Conservation (phyloP, 441 rosid species). For the Erodium chrysanthum region DNA sequence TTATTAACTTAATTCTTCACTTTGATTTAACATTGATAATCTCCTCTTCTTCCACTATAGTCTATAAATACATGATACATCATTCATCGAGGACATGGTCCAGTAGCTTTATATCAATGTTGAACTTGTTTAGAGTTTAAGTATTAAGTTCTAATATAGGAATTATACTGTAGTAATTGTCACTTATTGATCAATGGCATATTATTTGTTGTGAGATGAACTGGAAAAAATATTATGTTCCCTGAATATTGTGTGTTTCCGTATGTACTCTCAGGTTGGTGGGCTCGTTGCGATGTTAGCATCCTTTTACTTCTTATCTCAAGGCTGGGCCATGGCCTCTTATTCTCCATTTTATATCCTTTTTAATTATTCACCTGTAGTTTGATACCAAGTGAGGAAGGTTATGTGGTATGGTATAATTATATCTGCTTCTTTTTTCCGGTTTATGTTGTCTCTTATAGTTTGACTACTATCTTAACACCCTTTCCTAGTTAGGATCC, state of each 20-base stretch:
- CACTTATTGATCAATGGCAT: background rate
- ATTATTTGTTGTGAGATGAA: background rate
- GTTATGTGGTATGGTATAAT: background rate
- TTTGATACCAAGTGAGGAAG: slow-evolving; percentile 12
- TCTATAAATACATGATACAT: background rate
- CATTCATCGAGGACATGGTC: slow-evolving; percentile 3
- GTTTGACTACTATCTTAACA: background rate
- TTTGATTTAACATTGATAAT: slow-evolving; percentile 3
- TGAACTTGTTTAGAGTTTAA: background rate
- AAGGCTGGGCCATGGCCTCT: slow-evolving; percentile 84
- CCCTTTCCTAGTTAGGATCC: background rate
- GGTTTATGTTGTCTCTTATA: slow-evolving; percentile 3
- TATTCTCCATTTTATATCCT: slow-evolving; percentile 88
- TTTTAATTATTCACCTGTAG: slow-evolving; percentile 4
- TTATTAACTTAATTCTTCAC: background rate
- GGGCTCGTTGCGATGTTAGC: slow-evolving; percentile 81
- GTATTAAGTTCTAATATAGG: background rate
- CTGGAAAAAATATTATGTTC: slow-evolving; percentile 9
- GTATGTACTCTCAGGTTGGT: slow-evolving; percentile 47
- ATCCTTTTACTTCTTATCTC: slow-evolving; percentile 76
- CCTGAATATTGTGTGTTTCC: slow-evolving; percentile 5
- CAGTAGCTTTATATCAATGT: background rate
- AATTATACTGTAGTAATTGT: background rate
- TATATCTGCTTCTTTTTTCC: background rate
- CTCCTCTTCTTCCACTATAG: background rate